These are phyloP conservation scores for Geosiphon pyriformis DNA, from an alignment of 192 early-diverging fungal species.

Conservation along the genomic window DNA sequence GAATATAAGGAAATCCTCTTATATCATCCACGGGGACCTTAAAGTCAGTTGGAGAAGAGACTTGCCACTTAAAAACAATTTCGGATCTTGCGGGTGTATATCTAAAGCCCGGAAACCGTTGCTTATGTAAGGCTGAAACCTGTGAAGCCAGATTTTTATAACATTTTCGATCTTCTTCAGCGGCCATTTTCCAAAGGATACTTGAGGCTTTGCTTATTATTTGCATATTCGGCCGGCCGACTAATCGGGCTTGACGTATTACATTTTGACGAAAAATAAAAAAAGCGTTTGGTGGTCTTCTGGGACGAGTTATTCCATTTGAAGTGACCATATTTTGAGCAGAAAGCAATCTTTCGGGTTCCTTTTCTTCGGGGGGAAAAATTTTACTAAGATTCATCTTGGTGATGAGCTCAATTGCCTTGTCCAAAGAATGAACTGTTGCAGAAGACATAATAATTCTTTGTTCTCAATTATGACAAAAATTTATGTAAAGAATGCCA, in stretches of 20 bases:
- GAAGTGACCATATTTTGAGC: no score
- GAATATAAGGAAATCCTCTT: no score
- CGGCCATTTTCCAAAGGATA: background rate
- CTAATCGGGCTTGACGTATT: background rate
- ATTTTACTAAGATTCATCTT: background rate
- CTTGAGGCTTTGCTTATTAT: background rate
- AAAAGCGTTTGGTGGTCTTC: background rate
- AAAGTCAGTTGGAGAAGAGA: no score
- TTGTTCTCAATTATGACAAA: no score
- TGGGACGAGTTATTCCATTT: no score
- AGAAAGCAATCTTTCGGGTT: background rate
- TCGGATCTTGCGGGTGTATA: background rate
- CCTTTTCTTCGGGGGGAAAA: background rate
- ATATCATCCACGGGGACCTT: no score
- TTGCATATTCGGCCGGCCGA: background rate
- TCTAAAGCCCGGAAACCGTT: background rate
- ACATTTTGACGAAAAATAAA: background rate
- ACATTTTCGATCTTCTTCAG: background rate
- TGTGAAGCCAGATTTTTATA: background rate
- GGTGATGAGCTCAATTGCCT: background rate
- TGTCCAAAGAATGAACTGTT: background rate
- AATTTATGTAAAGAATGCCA: no score
- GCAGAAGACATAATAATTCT: background rate
- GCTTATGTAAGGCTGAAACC: background rate
- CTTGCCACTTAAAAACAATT: no score